These are phyloP conservation scores for Termitomyces sp. DNA, from an alignment of 1,284 basidiomycete genomes.

Conservation along the genomic window DNA sequence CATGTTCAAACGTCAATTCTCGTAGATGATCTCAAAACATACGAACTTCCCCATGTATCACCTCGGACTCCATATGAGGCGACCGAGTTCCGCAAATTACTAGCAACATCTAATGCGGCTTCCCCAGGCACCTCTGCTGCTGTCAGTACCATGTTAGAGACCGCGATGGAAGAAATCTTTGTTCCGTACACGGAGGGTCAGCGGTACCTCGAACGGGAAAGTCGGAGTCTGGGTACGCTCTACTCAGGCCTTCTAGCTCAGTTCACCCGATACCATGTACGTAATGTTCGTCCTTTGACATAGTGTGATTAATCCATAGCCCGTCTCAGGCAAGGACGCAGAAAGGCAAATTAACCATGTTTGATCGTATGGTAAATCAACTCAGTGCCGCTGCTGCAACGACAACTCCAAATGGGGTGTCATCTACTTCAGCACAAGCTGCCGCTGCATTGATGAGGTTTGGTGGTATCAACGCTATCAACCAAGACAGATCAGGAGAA, in stretches of 20 bases:
- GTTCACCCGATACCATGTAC: slow-evolving; percentile 89
- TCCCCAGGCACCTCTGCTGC: slow-evolving; percentile 43
- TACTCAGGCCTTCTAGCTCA: slow-evolving; percentile 72
- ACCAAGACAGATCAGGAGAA: slow-evolving; percentile 53
- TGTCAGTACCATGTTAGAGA: slow-evolving; percentile 86
- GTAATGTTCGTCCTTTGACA: slow-evolving; percentile 25
- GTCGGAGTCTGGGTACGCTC: slow-evolving; percentile 79
- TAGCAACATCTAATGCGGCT: slow-evolving; percentile 41
- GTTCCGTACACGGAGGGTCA: slow-evolving; percentile 90
- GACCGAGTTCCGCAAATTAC: slow-evolving; percentile 52
- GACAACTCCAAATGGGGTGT: slow-evolving; percentile 50
- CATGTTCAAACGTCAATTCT: slow-evolving; percentile 77
- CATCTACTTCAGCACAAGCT: slow-evolving; percentile 71
- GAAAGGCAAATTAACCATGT: slow-evolving; percentile 81
- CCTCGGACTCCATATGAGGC: slow-evolving; percentile 58
- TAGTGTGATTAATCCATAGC: neutral
- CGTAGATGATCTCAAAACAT: slow-evolving; percentile 89
- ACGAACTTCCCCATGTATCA: slow-evolving; percentile 74
- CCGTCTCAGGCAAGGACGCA: slow-evolving; percentile 58
- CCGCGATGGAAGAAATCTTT: slow-evolving; percentile 94
- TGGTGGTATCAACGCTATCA: slow-evolving; percentile 63
- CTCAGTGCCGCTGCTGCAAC: slow-evolving; percentile 75
- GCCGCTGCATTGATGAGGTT: slow-evolving; percentile 80
- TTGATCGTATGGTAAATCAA: slow-evolving; percentile 92
- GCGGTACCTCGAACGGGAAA: slow-evolving; percentile 91